A percentile compares a stretch with the other conserved stretches of the same genome.
These are phyloP conservation scores for Protomyces lactucae-debilis DNA, from an alignment of 1,139 yeast species.

Conservation along the genomic window DNA sequence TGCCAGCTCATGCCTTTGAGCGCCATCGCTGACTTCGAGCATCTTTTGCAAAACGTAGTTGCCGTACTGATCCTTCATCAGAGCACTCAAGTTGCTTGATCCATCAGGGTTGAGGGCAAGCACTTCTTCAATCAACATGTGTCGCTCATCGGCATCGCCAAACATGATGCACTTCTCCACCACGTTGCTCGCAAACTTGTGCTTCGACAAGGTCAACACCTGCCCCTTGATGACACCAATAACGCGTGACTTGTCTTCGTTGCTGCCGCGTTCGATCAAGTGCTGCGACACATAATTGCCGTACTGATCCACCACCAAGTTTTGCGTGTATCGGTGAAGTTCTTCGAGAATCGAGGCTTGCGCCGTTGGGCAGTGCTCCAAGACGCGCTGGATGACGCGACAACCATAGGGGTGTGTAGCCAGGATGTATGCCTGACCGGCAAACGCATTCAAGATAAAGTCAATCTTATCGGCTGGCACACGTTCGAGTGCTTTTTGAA, in stretches of 20 bases:
- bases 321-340: slow-evolving; percentile 65
- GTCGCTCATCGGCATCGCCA: slow-evolving; percentile 62
- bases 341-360: slow-evolving; percentile 66
- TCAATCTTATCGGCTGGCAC: slow-evolving; percentile 68
- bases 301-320: slow-evolving; percentile 88
- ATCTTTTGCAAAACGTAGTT: slow-evolving; percentile 94
- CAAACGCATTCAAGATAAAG: slow-evolving; percentile 68
- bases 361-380: slow-evolving; percentile 61
- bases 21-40: slow-evolving; percentile 71
- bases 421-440: slow-evolving; percentile 75
- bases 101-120: slow-evolving; percentile 39
- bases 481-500: slow-evolving; percentile 87
- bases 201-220: slow-evolving; percentile 78
- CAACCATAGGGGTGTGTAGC: slow-evolving; percentile 98
- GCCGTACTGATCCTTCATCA: slow-evolving; percentile 98
- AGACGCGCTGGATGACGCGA: slow-evolving; percentile 85
- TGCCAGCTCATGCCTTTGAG: slow-evolving; percentile 47
- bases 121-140: slow-evolving; percentile 58
- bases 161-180: slow-evolving; percentile 86
- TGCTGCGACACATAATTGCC: slow-evolving; percentile 98
- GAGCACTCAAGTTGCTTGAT: slow-evolving; percentile 37
- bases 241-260: slow-evolving; percentile 50
- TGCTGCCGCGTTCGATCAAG: slow-evolving; percentile 73
- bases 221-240: slow-evolving; percentile 51
- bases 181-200: slow-evolving; percentile 95